These are phyloP conservation scores for Pyronema omphalodes DNA, from an alignment of 495 filamentous ascomycete species.

Conservation along the genomic window DNA sequence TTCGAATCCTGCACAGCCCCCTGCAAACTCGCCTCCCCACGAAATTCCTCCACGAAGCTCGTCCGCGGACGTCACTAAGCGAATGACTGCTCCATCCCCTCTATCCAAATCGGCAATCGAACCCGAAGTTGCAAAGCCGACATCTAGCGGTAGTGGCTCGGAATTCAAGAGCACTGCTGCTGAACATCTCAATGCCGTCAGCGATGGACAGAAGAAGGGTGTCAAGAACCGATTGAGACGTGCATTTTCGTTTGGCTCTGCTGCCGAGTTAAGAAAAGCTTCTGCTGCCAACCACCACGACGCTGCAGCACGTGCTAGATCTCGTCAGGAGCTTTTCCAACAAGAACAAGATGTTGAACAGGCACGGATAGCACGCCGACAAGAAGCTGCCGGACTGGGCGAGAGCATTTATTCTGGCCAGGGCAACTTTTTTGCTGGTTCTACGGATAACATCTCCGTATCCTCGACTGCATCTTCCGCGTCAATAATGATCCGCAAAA, in stretches of 20 bases:
- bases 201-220: conserved; percentile 41
- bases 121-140: conserved; percentile 8
- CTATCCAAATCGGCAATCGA: conserved; percentile 50
- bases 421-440: conserved; percentile 67
- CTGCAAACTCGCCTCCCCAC: conserved; percentile 25
- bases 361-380: conserved; percentile 71
- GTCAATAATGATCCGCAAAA: conserved; percentile 98
- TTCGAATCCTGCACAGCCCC: background rate
- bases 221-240: conserved; percentile 81
- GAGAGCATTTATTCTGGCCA: conserved; percentile 87
- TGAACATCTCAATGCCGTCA: conserved; percentile 61
- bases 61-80: conserved; percentile 53
- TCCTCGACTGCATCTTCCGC: conserved; percentile 96
- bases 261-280: conserved; percentile 68
- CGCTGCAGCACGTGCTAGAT: conserved; percentile 39
- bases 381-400: conserved; percentile 81
- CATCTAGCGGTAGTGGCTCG: conserved; percentile 1
- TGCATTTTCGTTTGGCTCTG: conserved; percentile 94
- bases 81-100: conserved; percentile 60
- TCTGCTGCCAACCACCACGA: conserved; percentile 48
- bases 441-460: conserved; percentile 91
- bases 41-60: conserved; percentile 49
- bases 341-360: conserved; percentile 69
- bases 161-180: conserved; percentile 40
- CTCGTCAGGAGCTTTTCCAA: conserved; percentile 50